A percentile compares a stretch with the other conserved stretches of the same genome.
These are phyloP conservation scores for Diaporthe nobilis DNA, from an alignment of 2,329 filamentous ascomycete genomes.

Conservation along the genomic window DNA sequence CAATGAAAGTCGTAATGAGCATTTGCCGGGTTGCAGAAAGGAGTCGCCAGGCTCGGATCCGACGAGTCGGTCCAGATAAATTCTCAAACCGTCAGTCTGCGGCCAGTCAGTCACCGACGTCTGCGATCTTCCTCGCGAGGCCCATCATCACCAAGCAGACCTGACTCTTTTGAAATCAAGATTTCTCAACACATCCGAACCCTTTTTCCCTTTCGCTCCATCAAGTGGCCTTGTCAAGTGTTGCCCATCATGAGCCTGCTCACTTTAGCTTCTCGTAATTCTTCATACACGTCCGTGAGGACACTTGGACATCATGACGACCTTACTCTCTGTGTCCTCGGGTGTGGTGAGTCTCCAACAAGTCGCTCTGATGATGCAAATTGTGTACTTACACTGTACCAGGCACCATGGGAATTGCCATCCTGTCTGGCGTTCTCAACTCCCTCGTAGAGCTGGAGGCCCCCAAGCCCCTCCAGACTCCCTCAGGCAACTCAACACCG, in stretches of 20 bases:
- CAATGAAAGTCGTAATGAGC: conserved; percentile 35
- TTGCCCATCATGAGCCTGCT: conserved; percentile 45
- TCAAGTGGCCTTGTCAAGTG: conserved; percentile 45
- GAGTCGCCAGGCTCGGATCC: conserved; percentile 23
- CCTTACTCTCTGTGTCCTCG: conserved; percentile 84
- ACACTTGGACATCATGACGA: conserved; percentile 47
- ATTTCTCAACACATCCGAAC: not conserved
- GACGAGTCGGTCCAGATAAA: conserved; percentile 18
- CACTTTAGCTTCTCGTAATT: conserved; percentile 21
- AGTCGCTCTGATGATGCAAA: not conserved
- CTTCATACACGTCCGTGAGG: conserved; percentile 27
- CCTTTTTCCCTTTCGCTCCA: conserved; percentile 26
- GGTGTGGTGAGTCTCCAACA: conserved; percentile 75
- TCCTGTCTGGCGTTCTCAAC: conserved; percentile 83
- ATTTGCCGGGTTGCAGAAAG: conserved; percentile 26
- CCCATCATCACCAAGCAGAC: not conserved
- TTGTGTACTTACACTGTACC: conserved; percentile 30
- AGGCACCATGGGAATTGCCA: conserved; percentile 90
- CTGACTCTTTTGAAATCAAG: conserved; percentile 5
- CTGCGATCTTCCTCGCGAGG: not conserved
- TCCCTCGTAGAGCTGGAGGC: conserved; percentile 71
- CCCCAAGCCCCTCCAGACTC: conserved; percentile 60
- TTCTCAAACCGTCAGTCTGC: not conserved
- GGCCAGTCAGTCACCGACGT: not conserved
- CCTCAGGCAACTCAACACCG: conserved; percentile 58